A percentile compares a stretch with the other conserved stretches of the same genome.
phyloP scores from a whole-genome alignment of 192 early-diverging fungal species.

The Mortierella antarctica region DNA sequence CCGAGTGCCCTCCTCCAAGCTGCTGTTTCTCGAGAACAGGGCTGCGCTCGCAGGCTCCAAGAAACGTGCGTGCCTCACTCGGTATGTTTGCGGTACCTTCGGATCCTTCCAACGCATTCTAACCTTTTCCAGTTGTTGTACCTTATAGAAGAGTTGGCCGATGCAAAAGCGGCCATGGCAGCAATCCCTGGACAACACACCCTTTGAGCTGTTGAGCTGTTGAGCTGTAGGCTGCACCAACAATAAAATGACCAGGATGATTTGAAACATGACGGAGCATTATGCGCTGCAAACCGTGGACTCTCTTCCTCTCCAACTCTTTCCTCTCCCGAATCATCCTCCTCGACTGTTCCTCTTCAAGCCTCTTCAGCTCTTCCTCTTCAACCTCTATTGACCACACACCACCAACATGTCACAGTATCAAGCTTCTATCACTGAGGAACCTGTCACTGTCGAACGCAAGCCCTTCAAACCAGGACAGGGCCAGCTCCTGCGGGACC shows the following conservation, averaged over 20 bases:
- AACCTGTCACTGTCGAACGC: conserved; percentile 5
- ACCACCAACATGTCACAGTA: neutral
- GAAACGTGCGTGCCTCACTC: conserved; percentile 9
- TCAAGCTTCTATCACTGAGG: neutral
- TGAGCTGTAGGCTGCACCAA: too few relatives aligned
- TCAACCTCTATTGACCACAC: too few relatives aligned
- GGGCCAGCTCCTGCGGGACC: neutral
- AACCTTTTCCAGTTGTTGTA: neutral
- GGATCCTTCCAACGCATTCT: too few relatives aligned
- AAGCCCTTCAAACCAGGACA: conserved; percentile 3
- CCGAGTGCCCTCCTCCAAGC: conserved; percentile 36
- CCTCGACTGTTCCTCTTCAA: too few relatives aligned
- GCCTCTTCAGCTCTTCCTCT: too few relatives aligned
- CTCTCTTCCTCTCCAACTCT: too few relatives aligned
- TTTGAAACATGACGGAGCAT: too few relatives aligned
- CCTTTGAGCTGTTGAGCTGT: too few relatives aligned
- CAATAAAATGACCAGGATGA: too few relatives aligned
- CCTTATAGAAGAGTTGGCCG: conserved; percentile 17
- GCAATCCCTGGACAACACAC: neutral
- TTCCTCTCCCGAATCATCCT: too few relatives aligned
- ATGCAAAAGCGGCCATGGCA: conserved; percentile 16
- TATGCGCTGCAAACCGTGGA: too few relatives aligned
- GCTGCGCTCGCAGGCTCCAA: conserved; percentile 1
- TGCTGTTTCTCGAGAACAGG: conserved; percentile 35
- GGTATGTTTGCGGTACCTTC: too few relatives aligned